Base-by-base conservation (phyloP, 768 basidiomycete species). In the Lyophyllum shimeji region DNA sequence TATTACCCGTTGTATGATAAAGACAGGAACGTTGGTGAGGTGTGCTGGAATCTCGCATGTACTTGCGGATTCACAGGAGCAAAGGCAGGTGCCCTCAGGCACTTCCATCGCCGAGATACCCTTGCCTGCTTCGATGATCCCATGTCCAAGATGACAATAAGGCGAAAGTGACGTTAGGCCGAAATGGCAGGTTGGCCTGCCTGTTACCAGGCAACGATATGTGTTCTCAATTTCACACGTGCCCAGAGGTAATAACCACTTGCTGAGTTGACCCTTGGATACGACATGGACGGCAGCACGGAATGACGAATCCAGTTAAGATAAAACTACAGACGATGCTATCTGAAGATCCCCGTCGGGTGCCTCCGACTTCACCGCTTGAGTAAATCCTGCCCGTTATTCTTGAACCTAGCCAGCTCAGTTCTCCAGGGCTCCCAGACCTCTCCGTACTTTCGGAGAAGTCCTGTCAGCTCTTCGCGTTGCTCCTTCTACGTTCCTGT, bases 381-480 rank as follows among this genome's bases (percentile, higher is more conserved):
- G 25, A 76, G 48, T 51, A 89, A 66, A 61, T 86, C 86, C 70
- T 85, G 74, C 3, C 91, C 92, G 50, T 80, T 80, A 58, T 87
- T 84, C 71, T 80, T 86, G 67, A 90, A 91, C 71, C 84, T 90
- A 55, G 78, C 79, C 49, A 93, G 73, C 70, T 95, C 94, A 31
- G 77, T 80, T 67, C 75, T 78, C 93, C 93, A 98, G 8, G 91
- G 93, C 63, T 89, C 89, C 89, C 88, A 95, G 1, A 76, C 78
- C n/a, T 83, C 65, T 1, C 94, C 93, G 60, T 96, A 98, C 70
- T 97, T 97, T 71, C 76, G 83, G 57, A 97, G 63, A 21, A 98
- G 74, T 31, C 77, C 62, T 18, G 77, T 75, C 25, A 98, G 78
- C 63, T 97, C 95, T 53, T 84, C 83, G 50, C 89, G 76, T 69